Evolutionary conservation across 441 rosid genomes (phyloP).

Genomic region (Pelargonium fulgidum): DNA sequence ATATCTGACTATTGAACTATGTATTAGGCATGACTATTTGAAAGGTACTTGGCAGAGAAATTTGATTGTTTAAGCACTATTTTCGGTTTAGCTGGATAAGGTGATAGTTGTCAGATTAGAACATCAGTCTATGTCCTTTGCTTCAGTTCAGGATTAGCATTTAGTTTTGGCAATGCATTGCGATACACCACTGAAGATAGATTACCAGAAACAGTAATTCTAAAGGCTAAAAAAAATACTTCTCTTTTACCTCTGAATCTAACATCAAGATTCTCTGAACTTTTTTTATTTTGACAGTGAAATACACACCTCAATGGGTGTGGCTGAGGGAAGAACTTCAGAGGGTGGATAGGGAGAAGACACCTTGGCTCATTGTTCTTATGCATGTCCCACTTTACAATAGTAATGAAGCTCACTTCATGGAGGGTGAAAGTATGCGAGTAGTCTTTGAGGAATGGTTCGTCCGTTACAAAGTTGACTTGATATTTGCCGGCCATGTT

Average conservation of each 20-base stretch:
- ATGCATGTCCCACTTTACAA: constrained; percentile 61
- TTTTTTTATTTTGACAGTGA: constrained; percentile 34
- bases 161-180: background rate
- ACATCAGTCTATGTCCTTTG: background rate
- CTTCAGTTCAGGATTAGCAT: background rate
- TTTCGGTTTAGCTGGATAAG: too few relatives aligned
- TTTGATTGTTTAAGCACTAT: too few relatives aligned
- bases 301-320: constrained; percentile 56
- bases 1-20: background rate
- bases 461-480: constrained; percentile 44
- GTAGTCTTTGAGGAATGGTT: constrained; percentile 63
- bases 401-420: constrained; percentile 63
- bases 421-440: constrained; percentile 75
- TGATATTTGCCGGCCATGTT: constrained; percentile 69
- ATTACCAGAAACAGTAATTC: background rate
- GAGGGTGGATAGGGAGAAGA: constrained; percentile 62
- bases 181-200: background rate
- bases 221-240: constrained; percentile 1
- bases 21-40: background rate
- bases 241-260: constrained; percentile 12
- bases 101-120: too few relatives aligned
- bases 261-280: constrained; percentile 13
- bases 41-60: background rate
- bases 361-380: constrained; percentile 71
- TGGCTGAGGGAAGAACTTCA: constrained; percentile 51